Base-by-base conservation (phyloP, 2,329 filamentous ascomycete genomes). In the Calonectria pauciramosa region DNA sequence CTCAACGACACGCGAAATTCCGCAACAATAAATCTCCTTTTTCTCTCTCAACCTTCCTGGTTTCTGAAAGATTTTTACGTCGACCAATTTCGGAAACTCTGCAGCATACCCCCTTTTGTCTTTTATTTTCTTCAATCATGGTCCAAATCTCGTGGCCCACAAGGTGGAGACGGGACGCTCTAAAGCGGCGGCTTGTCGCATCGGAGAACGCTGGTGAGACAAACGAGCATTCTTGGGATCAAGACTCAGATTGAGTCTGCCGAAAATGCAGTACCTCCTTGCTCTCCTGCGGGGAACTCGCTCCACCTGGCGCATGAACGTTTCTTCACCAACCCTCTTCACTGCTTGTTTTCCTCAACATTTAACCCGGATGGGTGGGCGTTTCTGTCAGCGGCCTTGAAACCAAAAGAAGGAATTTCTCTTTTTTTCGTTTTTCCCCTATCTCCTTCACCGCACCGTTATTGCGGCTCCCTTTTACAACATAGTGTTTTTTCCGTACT, bases 61-160 rank as follows among this genome's bases (percentile, higher is more conserved):
- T 66, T 70, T 77, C 77, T 74, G 74, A 72, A 76, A 71, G 70
- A 66, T 71, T 76, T 76, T 75, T 74, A 78, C 77, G 74, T 76
- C 75, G 76, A 76, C 54, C 69, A 77, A 70, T 79, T 81, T 80
- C 74, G 76, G 75, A 78, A 83, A 82, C 77, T 81, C 75, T 81
- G 81, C 82, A 83, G 80, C 83, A 85, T 85, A 85, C 83, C 83
- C 83, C 80, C 75, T 72, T 81, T 79, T 82, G 9, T 47, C 18
- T 78, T 78, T 76, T 69, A 70, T 78, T 81, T 71, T 79, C 75
- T 78, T 80, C 75, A 73, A 66, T 76, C 74, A 71, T 66, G 74
- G 65, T 75, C 73, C 52, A 70, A 74, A 78, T 79, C 72, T 72
- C 69, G 75, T 75, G 36, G n/a, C 69, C 73, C 54, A 66, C 60